Conservation (phyloP, 23 red algal genomes). For the Gracilaria vermiculophylla region DNA sequence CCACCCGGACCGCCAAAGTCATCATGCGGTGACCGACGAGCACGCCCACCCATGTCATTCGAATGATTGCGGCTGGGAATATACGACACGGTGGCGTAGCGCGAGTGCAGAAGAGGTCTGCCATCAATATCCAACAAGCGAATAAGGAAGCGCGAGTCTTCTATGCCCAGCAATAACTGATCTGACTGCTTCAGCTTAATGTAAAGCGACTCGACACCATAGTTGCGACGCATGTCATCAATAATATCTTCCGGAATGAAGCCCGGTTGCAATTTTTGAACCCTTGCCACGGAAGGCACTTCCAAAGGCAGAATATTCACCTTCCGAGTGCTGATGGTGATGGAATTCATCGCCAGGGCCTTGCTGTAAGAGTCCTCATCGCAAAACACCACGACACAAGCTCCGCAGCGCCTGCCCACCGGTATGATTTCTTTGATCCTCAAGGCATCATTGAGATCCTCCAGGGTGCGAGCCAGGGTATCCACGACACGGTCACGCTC, state of each 20-base stretch:
- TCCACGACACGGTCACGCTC: constrained; percentile 47
- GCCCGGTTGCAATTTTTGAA: constrained; percentile 48
- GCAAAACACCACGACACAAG: constrained; percentile 41
- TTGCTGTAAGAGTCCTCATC: constrained; percentile 18
- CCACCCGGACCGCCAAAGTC: constrained; percentile 8
- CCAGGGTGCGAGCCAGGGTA: constrained; percentile 34
- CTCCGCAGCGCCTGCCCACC: constrained; percentile 51
- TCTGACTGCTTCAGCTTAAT: constrained; percentile 52
- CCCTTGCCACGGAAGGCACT: constrained; percentile 49
- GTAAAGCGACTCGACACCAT: constrained; percentile 49
- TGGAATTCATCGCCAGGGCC: constrained; percentile 30
- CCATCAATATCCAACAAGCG: constrained; percentile 63
- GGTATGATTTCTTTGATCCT: constrained; percentile 52
- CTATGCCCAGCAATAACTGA: constrained; percentile 55
- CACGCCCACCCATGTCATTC: constrained; percentile 5
- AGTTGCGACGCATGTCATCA: constrained; percentile 49
- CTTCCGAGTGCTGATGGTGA: constrained; percentile 38
- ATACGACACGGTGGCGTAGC: constrained; percentile 66
- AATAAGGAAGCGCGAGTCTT: constrained; percentile 50
- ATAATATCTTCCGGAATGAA: constrained; percentile 50
- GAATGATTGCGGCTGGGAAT: constrained; percentile 49
- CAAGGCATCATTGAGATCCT: constrained; percentile 20
- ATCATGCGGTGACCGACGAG: constrained; percentile 6
- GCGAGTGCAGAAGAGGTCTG: constrained; percentile 27
- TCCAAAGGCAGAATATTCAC: constrained; percentile 62